Evolutionary conservation across 2,329 filamentous ascomycete species (phyloP).

Genomic region (Juglanconis oblonga): DNA sequence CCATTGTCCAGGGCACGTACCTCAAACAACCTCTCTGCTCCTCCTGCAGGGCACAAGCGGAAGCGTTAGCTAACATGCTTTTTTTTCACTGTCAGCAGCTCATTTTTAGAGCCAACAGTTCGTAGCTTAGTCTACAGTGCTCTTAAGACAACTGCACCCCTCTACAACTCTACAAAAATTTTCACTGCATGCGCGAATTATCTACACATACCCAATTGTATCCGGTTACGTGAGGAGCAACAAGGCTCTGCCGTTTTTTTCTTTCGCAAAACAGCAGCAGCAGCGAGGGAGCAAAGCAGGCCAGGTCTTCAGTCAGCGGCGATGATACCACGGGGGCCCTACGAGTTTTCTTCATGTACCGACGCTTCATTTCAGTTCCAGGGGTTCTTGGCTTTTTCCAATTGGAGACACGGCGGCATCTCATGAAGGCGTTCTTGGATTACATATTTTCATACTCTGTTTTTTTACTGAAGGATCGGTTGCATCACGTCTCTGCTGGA

Average conservation of each 20-base stretch:
- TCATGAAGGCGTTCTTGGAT: conserved; percentile 16
- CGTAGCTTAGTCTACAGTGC: conserved; percentile 8
- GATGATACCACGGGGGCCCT: conserved; percentile 19
- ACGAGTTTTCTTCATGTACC: conserved; percentile 16
- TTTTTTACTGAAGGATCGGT: conserved; percentile 1
- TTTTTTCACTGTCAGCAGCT: conserved; percentile 19
- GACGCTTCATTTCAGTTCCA: conserved; percentile 13
- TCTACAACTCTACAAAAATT: neutral
- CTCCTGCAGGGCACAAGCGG: conserved; percentile 26
- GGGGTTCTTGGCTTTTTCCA: conserved; percentile 4
- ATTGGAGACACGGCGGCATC: conserved; percentile 6
- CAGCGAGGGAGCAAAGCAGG: conserved; percentile 10
- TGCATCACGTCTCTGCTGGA: conserved; percentile 10
- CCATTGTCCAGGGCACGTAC: conserved; percentile 48
- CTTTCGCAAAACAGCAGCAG: conserved; percentile 8
- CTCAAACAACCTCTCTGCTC: conserved; percentile 42
- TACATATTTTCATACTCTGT: neutral
- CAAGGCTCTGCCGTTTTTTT: conserved; percentile 1
- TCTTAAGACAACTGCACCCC: neutral
- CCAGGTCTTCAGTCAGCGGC: conserved; percentile 15
- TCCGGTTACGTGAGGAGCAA: neutral
- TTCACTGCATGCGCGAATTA: neutral
- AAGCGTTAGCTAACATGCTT: conserved; percentile 20
- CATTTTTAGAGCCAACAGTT: conserved; percentile 20
- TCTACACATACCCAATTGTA: neutral